phyloP scores from a whole-genome alignment of 371 early-diverging fungal species.

The Mucor racemosus region DNA sequence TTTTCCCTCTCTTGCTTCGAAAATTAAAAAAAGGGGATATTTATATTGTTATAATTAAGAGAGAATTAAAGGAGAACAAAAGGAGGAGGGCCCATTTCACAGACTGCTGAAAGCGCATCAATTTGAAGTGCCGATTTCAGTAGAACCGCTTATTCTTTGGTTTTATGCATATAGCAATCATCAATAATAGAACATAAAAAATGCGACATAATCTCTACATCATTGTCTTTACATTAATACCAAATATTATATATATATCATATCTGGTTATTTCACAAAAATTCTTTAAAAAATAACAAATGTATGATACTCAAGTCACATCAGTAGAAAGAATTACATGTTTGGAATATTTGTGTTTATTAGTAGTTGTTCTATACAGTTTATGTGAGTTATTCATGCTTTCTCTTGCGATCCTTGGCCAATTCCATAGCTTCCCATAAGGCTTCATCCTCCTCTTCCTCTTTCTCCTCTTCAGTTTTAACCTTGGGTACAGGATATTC shows the following conservation, averaged over 20 bases:
- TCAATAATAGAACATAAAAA: not conserved
- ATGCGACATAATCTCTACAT: no score
- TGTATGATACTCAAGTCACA: no score
- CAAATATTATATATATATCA: no score
- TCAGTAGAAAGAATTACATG: no score
- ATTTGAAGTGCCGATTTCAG: not conserved
- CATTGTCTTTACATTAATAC: no score
- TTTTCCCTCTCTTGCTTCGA: not conserved
- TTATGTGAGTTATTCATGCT: constrained; percentile 14
- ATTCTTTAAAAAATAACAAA: no score
- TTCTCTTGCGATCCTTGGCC: constrained; percentile 30
- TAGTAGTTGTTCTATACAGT: constrained; percentile 3
- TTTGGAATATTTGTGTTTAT: not conserved
- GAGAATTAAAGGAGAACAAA: not conserved
- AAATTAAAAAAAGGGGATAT: not conserved
- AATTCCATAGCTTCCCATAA: constrained; percentile 55
- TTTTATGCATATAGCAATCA: not conserved
- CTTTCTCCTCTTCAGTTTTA: constrained; percentile 39
- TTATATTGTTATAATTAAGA: not conserved
- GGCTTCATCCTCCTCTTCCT: constrained; percentile 54
- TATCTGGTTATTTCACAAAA: no score
- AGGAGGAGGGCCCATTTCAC: not conserved
- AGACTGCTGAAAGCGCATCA: not conserved
- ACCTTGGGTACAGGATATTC: constrained; percentile 47
- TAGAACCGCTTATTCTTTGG: no score